These are phyloP conservation scores for Malassezia pachydermatis DNA, from an alignment of 1,284 basidiomycete genomes.

Conservation along the genomic window DNA sequence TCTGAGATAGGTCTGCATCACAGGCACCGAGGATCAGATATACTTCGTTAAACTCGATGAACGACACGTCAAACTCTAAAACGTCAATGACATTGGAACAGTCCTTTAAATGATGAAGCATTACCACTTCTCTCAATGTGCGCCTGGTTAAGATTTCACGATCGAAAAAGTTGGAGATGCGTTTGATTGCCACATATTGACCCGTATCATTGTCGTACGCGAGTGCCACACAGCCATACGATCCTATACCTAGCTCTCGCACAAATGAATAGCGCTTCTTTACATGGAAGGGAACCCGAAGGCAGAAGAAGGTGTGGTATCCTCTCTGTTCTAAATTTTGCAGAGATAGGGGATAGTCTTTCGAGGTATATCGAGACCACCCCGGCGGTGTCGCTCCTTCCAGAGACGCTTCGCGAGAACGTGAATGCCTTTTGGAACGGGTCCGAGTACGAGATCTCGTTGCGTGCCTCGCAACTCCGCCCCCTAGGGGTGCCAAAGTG, in stretches of 20 bases:
- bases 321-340: slow-evolving; percentile 38
- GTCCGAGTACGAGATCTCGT: slow-evolving; percentile 13
- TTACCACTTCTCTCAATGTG: slow-evolving; percentile 40
- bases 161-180: slow-evolving; percentile 44
- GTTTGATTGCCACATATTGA: slow-evolving; percentile 47
- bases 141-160: slow-evolving; percentile 41
- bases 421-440: neutral
- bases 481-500: no score
- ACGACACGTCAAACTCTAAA: slow-evolving; percentile 46
- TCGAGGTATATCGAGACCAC: slow-evolving; percentile 24
- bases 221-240: slow-evolving; percentile 46
- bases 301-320: slow-evolving; percentile 43
- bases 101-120: slow-evolving; percentile 32
- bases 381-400: neutral
- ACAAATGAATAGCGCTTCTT: slow-evolving; percentile 40
- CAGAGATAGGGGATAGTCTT: slow-evolving; percentile 39
- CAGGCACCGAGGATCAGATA: slow-evolving; percentile 42
- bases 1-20: slow-evolving; percentile 45
- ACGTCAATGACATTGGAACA: slow-evolving; percentile 41
- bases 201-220: slow-evolving; percentile 34
- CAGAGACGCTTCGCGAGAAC: neutral
- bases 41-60: slow-evolving; percentile 46
- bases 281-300: slow-evolving; percentile 44
- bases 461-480: neutral
- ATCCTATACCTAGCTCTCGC: slow-evolving; percentile 45